These are phyloP conservation scores for Alternaria atra DNA, from an alignment of 2,329 filamentous ascomycete species.

Conservation along the genomic window DNA sequence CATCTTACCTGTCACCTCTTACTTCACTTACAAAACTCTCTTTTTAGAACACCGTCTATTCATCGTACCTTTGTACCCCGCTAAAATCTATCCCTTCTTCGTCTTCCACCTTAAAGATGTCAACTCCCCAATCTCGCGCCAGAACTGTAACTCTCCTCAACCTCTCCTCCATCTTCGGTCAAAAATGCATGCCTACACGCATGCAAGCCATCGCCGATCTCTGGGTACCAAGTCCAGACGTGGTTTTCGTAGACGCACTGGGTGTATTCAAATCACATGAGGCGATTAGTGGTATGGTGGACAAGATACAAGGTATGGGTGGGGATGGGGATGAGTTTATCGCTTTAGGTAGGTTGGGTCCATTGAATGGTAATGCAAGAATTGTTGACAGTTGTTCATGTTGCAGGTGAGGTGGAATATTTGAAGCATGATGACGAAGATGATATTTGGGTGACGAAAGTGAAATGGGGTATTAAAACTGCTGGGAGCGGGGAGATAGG, in stretches of 20 bases:
- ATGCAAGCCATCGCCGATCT: not conserved
- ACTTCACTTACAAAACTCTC: not conserved
- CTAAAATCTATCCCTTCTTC: not conserved
- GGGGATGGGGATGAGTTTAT: not conserved
- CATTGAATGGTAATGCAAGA: too few species aligned
- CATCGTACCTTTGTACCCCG: too few species aligned
- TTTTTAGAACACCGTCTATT: not conserved
- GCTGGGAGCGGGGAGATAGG: not conserved
- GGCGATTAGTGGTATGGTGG: not conserved
- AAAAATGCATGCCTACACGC: constrained; percentile 5
- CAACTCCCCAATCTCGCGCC: not conserved
- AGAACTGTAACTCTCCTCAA: constrained; percentile 8
- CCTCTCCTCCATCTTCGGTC: constrained; percentile 12
- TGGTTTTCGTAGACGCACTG: not conserved
- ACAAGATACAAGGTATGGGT: not conserved
- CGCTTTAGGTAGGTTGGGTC: not conserved
- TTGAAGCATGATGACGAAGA: constrained; percentile 1
- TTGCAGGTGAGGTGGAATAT: constrained; percentile 11
- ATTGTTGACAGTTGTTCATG: too few species aligned
- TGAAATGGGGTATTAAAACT: constrained; percentile 19
- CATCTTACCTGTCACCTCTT: not conserved
- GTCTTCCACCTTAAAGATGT: not conserved
- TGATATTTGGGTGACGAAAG: constrained; percentile 16
- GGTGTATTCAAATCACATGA: not conserved
- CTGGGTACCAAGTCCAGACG: not conserved